Percentiles rank a stretch among this genome's conserved stretches.
Evolutionary conservation across 2,329 filamentous ascomycete species (phyloP).

Genomic region (Exophiala xenobiotica): DNA sequence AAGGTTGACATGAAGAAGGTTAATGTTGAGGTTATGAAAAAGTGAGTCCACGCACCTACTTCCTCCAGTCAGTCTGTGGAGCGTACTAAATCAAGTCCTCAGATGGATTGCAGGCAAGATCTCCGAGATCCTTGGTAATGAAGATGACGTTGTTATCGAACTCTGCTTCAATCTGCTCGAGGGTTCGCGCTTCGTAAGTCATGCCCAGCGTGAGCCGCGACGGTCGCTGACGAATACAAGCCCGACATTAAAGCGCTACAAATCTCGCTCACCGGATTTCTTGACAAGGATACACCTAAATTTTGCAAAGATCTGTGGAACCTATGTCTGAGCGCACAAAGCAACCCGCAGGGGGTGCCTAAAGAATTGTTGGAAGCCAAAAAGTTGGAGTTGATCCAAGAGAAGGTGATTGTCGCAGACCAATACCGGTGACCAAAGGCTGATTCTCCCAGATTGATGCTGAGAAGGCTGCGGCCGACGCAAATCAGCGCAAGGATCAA

Average conservation of each 20-base stretch:
- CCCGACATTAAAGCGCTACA: conserved; percentile 95
- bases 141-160: conserved; percentile 95
- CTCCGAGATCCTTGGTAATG: conserved; percentile 80
- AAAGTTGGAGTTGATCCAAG: conserved; percentile 89
- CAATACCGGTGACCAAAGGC: conserved; percentile 4
- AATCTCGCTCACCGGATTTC: conserved; percentile 89
- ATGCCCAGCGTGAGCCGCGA: neutral
- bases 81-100: conserved; percentile 21
- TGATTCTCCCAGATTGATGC: conserved; percentile 43
- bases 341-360: conserved; percentile 83
- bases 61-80: conserved; percentile 4
- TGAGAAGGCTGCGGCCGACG: conserved; percentile 47
- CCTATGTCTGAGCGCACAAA: conserved; percentile 84
- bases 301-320: conserved; percentile 97
- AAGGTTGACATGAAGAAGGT: conserved; percentile 98
- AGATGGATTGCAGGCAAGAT: conserved; percentile 95
- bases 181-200: conserved; percentile 70
- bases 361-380: conserved; percentile 95
- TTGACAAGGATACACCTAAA: conserved; percentile 82
- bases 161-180: conserved; percentile 71
- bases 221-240: conserved; percentile 47
- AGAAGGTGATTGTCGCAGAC: conserved; percentile 65
- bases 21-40: conserved; percentile 97
- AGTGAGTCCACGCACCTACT: conserved; percentile 55
- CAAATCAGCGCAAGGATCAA: conserved; percentile 47